phyloP scores from a whole-genome alignment of 306 rosid species.

The Boehmeria nivea region DNA sequence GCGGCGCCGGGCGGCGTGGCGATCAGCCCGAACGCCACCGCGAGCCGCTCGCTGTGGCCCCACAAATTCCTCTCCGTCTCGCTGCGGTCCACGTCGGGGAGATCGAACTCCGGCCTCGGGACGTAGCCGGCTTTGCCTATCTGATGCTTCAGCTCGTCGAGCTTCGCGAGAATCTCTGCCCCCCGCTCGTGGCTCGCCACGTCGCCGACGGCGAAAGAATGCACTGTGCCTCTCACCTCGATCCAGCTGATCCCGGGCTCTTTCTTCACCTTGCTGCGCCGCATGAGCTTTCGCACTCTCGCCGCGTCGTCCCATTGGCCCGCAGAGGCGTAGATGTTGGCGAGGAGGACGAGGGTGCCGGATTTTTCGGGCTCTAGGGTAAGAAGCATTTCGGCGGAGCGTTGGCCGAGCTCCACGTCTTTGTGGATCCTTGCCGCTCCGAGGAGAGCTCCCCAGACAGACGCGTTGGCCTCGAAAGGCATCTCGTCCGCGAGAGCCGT shows the following conservation, averaged over 20 bases:
- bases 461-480: conserved; percentile 67
- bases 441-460: conserved; percentile 94
- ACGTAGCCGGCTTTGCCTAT: conserved; percentile 68
- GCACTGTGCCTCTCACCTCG: conserved; percentile 67
- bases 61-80: conserved; percentile 61
- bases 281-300: conserved; percentile 65
- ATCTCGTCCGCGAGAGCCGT: conserved; percentile 57
- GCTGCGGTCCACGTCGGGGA: conserved; percentile 62
- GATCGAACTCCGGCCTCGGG: conserved; percentile 68
- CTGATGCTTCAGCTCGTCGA: conserved; percentile 49
- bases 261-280: conserved; percentile 66
- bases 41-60: conserved; percentile 87
- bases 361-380: conserved; percentile 81
- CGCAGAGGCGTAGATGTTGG: conserved; percentile 80
- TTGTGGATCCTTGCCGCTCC: conserved; percentile 93
- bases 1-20: conserved; percentile 68
- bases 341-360: conserved; percentile 80
- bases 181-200: conserved; percentile 62
- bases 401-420: conserved; percentile 57
- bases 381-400: conserved; percentile 76
- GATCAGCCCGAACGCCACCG: conserved; percentile 77
- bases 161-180: conserved; percentile 66
- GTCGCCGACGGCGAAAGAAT: conserved; percentile 43
- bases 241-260: conserved; percentile 98
- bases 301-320: conserved; percentile 86